A percentile compares a stretch with the other conserved stretches of the same genome.
phyloP scores from a whole-genome alignment of 2,329 filamentous ascomycete genomes.

The Diaporthe citri region DNA sequence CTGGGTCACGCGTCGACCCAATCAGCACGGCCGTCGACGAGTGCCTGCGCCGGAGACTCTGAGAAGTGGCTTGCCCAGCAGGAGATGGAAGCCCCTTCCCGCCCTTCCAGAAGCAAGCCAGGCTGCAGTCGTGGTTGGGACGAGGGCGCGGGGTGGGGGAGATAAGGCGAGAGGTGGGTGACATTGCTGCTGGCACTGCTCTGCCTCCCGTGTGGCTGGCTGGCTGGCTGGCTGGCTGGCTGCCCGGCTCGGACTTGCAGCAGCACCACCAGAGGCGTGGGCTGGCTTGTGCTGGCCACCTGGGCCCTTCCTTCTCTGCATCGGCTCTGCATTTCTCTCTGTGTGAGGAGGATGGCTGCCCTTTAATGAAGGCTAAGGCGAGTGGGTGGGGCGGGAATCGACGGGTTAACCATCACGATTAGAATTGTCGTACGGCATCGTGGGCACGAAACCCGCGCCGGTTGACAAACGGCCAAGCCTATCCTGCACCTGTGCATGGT shows the following conservation, averaged over 20 bases:
- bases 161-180: constrained; percentile 29
- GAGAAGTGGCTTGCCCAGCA: constrained; percentile 11
- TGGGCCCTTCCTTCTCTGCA: not conserved
- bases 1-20: not conserved
- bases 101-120: constrained; percentile 31
- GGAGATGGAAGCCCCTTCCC: constrained; percentile 26
- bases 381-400: constrained; percentile 33
- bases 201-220: constrained; percentile 17
- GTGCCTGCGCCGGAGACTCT: constrained; percentile 10
- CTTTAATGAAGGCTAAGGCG: constrained; percentile 20
- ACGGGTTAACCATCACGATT: constrained; percentile 24
- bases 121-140: constrained; percentile 3
- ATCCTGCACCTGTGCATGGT: not conserved
- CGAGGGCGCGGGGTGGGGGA: not conserved
- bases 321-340: not conserved
- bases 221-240: constrained; percentile 6
- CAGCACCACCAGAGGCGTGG: not conserved
- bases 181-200: constrained; percentile 19
- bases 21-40: not conserved
- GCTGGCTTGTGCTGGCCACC: not conserved
- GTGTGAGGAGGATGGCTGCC: constrained; percentile 20
- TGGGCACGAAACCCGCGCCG: constrained; percentile 4
- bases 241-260: constrained; percentile 7
- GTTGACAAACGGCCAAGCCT: not conserved
- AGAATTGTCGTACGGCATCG: constrained; percentile 15